Conservation (phyloP, 441 rosid species). For the Gossypium laxum region DNA sequence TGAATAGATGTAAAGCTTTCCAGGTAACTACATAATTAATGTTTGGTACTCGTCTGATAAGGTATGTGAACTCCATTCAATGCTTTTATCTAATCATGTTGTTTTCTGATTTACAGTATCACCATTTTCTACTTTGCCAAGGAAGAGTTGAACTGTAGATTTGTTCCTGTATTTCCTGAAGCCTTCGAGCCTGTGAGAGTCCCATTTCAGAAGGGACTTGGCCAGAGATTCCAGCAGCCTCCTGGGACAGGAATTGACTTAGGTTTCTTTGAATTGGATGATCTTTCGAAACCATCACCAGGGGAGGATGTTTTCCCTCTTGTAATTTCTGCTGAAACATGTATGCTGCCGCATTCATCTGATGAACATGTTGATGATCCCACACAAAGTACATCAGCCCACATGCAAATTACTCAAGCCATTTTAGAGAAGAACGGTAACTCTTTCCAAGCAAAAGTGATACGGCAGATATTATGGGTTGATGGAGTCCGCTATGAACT, state of each 20-base stretch:
- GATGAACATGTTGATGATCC: constrained; percentile 27
- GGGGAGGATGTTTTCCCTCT: constrained; percentile 79
- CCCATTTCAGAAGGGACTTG: constrained; percentile 60
- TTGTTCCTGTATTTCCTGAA: constrained; percentile 64
- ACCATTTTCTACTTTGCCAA: constrained; percentile 73
- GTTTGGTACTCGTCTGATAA: not conserved
- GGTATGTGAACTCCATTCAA: not conserved
- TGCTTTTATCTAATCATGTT: not conserved
- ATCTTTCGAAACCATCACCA: constrained; percentile 63
- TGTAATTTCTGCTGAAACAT: constrained; percentile 73
- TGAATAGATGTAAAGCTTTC: not conserved
- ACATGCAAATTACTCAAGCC: constrained; percentile 77
- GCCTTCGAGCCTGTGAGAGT: constrained; percentile 47
- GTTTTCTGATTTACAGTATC: constrained; percentile 38
- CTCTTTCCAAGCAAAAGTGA: constrained; percentile 50
- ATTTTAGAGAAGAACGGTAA: constrained; percentile 47
- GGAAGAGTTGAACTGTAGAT: constrained; percentile 61
- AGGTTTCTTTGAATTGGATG: constrained; percentile 71
- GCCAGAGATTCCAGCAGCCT: constrained; percentile 67
- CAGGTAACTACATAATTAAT: not conserved
- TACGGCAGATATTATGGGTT: constrained; percentile 71
- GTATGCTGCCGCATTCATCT: constrained; percentile 19
- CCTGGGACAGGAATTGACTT: constrained; percentile 77
- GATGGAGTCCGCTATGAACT: constrained; percentile 74
- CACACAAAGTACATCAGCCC: constrained; percentile 28